Conservation (phyloP, 2,329 filamentous ascomycete species). For the Parastagonospora nodorum region DNA sequence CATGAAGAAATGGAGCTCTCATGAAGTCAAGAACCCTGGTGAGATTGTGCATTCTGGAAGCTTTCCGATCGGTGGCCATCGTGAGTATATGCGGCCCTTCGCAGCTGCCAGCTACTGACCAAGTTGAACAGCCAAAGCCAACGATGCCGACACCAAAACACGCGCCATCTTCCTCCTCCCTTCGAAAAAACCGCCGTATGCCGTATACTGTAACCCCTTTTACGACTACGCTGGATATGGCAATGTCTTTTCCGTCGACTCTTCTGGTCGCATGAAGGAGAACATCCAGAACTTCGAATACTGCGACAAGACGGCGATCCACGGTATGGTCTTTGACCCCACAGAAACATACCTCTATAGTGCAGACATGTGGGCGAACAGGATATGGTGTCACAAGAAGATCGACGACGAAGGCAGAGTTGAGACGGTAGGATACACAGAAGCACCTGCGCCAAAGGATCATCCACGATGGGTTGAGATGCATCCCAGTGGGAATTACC, state of each 20-base stretch:
- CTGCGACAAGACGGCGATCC: conserved; percentile 71
- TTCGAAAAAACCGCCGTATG: conserved; percentile 75
- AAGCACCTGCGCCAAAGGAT: conserved; percentile 72
- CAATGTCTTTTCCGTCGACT: conserved; percentile 71
- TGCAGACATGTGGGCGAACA: conserved; percentile 77
- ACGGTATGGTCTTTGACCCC: conserved; percentile 82
- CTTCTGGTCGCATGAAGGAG: conserved; percentile 61
- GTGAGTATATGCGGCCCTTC: conserved; percentile 53
- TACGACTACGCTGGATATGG: conserved; percentile 84
- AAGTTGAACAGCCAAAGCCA: conserved; percentile 63
- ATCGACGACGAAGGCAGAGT: conserved; percentile 64
- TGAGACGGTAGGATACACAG: conserved; percentile 71
- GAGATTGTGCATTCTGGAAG: conserved; percentile 75
- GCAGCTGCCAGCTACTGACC: conserved; percentile 1
- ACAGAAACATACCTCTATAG: conserved; percentile 77
- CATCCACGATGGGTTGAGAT: conserved; percentile 90
- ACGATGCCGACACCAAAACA: conserved; percentile 74
- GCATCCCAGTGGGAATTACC: conserved; percentile 75
- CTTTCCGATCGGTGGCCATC: conserved; percentile 75
- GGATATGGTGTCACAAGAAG: conserved; percentile 84
- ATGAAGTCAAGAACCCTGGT: conserved; percentile 73
- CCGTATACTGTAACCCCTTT: conserved; percentile 88
- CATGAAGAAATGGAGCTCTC: conserved; percentile 93
- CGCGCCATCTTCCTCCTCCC: conserved; percentile 88
- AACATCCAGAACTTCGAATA: conserved; percentile 77